phyloP scores from a whole-genome alignment of 208 protist species.

The Blastocrithidia nonstop region DNA sequence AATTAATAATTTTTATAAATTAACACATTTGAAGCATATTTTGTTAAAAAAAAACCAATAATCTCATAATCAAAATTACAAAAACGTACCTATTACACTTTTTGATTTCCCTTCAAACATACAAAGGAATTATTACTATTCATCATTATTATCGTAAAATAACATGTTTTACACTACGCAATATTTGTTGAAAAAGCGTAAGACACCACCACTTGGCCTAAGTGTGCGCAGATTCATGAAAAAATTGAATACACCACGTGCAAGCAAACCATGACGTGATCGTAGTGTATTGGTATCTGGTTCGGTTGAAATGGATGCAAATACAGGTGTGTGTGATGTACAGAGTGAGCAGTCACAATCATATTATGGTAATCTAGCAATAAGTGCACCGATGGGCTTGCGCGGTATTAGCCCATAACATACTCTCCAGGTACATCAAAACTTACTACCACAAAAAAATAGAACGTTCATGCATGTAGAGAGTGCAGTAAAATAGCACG shows the following conservation, averaged over 20 bases:
- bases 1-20: too few relatives aligned
- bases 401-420: slow-evolving; percentile 18
- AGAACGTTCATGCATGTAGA: too few relatives aligned
- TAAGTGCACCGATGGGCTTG: slow-evolving; percentile 34
- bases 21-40: too few relatives aligned
- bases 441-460: too few relatives aligned
- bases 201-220: slow-evolving; percentile 37
- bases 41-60: too few relatives aligned
- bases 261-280: slow-evolving; percentile 69
- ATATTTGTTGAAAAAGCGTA: slow-evolving; percentile 28
- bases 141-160: too few relatives aligned
- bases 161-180: too few relatives aligned
- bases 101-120: too few relatives aligned
- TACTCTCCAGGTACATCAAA: not conserved
- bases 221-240: slow-evolving; percentile 45
- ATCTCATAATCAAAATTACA: too few relatives aligned
- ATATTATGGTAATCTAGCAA: slow-evolving; percentile 22
- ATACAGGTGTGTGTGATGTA: slow-evolving; percentile 28
- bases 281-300: slow-evolving; percentile 23
- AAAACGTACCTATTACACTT: too few relatives aligned
- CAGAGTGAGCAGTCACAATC: slow-evolving; percentile 11
- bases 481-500: too few relatives aligned
- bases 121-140: too few relatives aligned
- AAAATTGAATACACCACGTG: slow-evolving; percentile 59
- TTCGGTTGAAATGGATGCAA: slow-evolving; percentile 44